These are phyloP conservation scores for Dactylorhiza incarnata DNA, from an alignment of 106 monocot genomes.

Conservation along the genomic window DNA sequence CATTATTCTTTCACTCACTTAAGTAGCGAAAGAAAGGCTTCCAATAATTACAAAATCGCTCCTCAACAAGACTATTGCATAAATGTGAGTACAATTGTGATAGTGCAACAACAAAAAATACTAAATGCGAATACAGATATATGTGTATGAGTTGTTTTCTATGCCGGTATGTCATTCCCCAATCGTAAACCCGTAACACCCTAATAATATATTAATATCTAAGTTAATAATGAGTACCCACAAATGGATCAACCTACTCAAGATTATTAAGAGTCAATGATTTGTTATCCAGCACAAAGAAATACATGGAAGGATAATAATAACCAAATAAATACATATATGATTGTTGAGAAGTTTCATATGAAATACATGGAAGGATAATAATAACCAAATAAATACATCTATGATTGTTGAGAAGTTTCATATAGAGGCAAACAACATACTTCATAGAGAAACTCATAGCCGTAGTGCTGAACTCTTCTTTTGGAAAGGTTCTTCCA, in stretches of 20 bases:
- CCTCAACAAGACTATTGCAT: too few species aligned
- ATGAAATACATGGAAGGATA: too few species aligned
- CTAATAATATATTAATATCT: too few species aligned
- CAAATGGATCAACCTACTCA: neutral
- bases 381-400: neutral
- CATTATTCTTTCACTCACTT: too few species aligned
- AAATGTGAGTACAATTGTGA: too few species aligned
- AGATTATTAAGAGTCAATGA: neutral
- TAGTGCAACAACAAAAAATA: too few species aligned
- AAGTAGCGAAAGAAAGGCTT: too few species aligned
- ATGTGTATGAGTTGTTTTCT: too few species aligned
- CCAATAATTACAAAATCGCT: too few species aligned
- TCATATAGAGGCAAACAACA: constrained; percentile 23
- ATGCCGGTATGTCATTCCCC: too few species aligned
- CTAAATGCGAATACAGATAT: too few species aligned
- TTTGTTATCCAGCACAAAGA: neutral
- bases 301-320: neutral
- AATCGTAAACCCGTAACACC: too few species aligned
- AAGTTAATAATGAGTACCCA: neutral
- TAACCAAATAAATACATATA: neutral
- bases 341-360: constrained; percentile 5
- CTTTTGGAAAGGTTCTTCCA: constrained; percentile 88
- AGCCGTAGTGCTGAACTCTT: constrained; percentile 98
- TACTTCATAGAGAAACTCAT: constrained; percentile 86
- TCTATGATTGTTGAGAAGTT: neutral